phyloP scores from a whole-genome alignment of 2,329 filamentous ascomycete genomes.

The Samsoniella hepiali region DNA sequence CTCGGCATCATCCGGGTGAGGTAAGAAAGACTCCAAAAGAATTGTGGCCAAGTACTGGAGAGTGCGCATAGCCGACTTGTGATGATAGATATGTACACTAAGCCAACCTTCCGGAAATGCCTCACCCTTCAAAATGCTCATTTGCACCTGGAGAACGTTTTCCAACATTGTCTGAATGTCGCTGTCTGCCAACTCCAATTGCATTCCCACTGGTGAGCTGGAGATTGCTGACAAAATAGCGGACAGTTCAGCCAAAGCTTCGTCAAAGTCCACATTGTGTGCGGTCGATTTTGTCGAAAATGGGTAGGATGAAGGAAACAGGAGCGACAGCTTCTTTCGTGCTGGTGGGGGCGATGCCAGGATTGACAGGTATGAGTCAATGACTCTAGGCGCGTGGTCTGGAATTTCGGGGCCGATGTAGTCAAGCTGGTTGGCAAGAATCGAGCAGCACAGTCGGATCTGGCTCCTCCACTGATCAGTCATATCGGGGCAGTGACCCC shows the following conservation, averaged over 20 bases:
- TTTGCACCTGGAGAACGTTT: slow-evolving; percentile 77
- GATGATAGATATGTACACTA: slow-evolving; percentile 88
- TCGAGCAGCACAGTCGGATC: slow-evolving; percentile 87
- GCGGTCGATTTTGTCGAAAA: slow-evolving; percentile 72
- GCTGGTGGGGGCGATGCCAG: slow-evolving; percentile 51
- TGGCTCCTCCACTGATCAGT: slow-evolving; percentile 90
- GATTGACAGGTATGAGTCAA: slow-evolving; percentile 82
- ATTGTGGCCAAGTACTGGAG: slow-evolving; percentile 79
- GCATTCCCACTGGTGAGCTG: slow-evolving; percentile 66
- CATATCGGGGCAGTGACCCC: slow-evolving; percentile 71
- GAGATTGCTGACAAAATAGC: slow-evolving; percentile 81
- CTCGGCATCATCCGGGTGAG: slow-evolving; percentile 86
- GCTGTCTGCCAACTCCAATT: slow-evolving; percentile 70
- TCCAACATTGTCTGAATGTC: slow-evolving; percentile 74
- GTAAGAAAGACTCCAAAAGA: slow-evolving; percentile 78
- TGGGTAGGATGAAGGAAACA: slow-evolving; percentile 88
- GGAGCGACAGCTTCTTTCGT: slow-evolving; percentile 71
- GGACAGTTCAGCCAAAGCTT: slow-evolving; percentile 83
- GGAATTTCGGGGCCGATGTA: slow-evolving; percentile 77
- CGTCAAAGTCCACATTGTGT: slow-evolving; percentile 67
- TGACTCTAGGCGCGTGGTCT: slow-evolving; percentile 84
- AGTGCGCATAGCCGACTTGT: slow-evolving; percentile 82
- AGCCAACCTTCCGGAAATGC: slow-evolving; percentile 89
- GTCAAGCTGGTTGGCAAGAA: slow-evolving; percentile 80
- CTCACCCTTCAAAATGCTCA: slow-evolving; percentile 83